These are phyloP conservation scores for Heliamphora pulchella DNA, from an alignment of 179 eudicot genomes.

Conservation along the genomic window DNA sequence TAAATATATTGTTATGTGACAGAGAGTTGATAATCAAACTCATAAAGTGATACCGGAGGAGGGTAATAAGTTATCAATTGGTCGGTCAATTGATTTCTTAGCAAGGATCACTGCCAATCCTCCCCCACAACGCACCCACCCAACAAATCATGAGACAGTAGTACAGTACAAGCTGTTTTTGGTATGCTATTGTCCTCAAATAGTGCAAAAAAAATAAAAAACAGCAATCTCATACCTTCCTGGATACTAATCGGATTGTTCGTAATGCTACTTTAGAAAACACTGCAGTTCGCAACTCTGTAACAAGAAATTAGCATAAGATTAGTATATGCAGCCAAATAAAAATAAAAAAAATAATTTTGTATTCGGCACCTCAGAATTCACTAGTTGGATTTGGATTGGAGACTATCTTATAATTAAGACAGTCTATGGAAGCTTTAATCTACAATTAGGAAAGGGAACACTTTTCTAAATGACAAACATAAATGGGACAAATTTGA, in stretches of 20 bases:
- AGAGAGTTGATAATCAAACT: not conserved
- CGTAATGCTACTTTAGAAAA: conserved; percentile 93
- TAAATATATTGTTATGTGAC: not conserved
- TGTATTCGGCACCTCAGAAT: not conserved
- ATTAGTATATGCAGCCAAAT: conserved; percentile 10
- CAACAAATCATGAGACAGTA: not conserved
- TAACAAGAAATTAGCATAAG: conserved; percentile 14
- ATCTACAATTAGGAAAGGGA: not conserved
- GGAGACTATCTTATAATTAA: conserved; percentile 4
- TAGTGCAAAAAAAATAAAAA: conserved; percentile 3
- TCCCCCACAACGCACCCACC: not conserved
- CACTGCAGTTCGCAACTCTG: conserved; percentile 93
- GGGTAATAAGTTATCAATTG: not conserved
- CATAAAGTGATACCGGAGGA: not conserved
- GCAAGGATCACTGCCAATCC: not conserved
- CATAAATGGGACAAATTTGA: not conserved
- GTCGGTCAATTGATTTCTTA: not conserved
- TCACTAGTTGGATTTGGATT: not conserved
- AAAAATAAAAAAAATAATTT: not conserved
- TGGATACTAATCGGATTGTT: conserved; percentile 80
- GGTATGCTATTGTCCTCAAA: not conserved
- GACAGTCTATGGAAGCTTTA: not conserved
- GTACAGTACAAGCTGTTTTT: not conserved
- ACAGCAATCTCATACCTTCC: conserved; percentile 45
- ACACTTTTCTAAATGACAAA: not conserved